A percentile compares a stretch with the other conserved stretches of the same genome.
Conservation (phyloP, 2,329 filamentous ascomycete genomes). For the Pseudopyricularia javanii region DNA sequence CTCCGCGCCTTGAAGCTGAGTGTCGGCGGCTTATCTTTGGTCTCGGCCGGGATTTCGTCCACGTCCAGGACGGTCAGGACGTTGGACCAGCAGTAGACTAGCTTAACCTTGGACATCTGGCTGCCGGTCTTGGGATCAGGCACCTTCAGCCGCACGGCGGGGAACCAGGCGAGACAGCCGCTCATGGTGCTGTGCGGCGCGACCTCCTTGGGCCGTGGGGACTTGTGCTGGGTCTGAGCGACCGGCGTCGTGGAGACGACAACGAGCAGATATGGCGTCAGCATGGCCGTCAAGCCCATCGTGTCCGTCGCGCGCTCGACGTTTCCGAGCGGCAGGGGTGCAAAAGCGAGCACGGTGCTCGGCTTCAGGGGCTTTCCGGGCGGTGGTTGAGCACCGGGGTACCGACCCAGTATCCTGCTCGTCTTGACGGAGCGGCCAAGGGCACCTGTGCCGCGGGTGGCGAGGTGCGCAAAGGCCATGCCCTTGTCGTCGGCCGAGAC, state of each 20-base stretch:
- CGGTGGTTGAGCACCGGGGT: conserved; percentile 58
- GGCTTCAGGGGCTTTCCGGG: conserved; percentile 65
- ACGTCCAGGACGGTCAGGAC: conserved; percentile 89
- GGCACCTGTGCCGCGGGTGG: conserved; percentile 78
- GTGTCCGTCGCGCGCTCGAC: conserved; percentile 77
- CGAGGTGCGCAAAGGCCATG: conserved; percentile 97
- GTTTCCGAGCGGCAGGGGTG: conserved; percentile 85
- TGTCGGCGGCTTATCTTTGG: conserved; percentile 65
- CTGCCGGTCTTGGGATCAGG: conserved; percentile 54
- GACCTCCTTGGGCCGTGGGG: conserved; percentile 80
- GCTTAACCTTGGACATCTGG: conserved; percentile 66
- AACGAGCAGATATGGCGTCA: conserved; percentile 90
- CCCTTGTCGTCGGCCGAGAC: conserved; percentile 90
- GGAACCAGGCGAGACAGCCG: conserved; percentile 93
- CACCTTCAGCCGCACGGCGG: conserved; percentile 81
- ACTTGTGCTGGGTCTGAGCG: conserved; percentile 93
- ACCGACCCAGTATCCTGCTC: conserved; percentile 79
- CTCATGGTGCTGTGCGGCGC: conserved; percentile 83
- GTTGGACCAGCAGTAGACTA: conserved; percentile 98
- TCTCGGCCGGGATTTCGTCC: conserved; percentile 54
- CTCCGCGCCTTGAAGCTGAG: conserved; percentile 74
- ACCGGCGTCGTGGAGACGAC: conserved; percentile 95
- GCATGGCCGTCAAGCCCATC: conserved; percentile 84
- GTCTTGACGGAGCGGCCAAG: conserved; percentile 80
- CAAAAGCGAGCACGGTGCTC: conserved; percentile 88